Evolutionary conservation across 2,329 filamentous ascomycete species (phyloP).

Genomic region (Cytospora schulzeri): DNA sequence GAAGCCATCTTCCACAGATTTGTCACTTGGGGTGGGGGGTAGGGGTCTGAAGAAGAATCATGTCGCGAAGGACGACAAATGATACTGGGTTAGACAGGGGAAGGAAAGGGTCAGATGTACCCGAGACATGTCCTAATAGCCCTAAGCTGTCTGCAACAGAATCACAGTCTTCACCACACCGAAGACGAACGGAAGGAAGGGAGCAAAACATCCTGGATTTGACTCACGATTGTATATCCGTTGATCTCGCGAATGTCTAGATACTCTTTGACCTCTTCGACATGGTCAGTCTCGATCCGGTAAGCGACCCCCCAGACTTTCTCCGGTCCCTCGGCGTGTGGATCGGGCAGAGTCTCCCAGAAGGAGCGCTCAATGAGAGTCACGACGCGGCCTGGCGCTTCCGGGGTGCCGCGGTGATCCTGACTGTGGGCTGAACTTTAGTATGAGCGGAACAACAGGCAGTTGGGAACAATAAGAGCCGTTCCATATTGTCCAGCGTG

Average conservation of each 20-base stretch:
- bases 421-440: slow-evolving; percentile 57
- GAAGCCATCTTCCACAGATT: no score
- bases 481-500: not conserved
- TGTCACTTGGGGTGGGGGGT: no score
- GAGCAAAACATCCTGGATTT: not conserved
- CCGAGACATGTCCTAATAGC: slow-evolving; percentile 17
- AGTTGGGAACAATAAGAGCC: not conserved
- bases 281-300: slow-evolving; percentile 72
- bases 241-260: slow-evolving; percentile 97
- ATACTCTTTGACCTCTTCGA: slow-evolving; percentile 80
- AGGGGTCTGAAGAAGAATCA: not conserved
- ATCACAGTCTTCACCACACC: not conserved
- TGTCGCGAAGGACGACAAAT: not conserved
- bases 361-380: slow-evolving; percentile 85
- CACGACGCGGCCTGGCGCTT: slow-evolving; percentile 85
- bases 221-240: slow-evolving; percentile 74
- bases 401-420: slow-evolving; percentile 91
- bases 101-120: slow-evolving; percentile 6
- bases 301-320: slow-evolving; percentile 92
- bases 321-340: slow-evolving; percentile 61
- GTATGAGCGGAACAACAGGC: not conserved
- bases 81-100: not conserved
- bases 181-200: no score
- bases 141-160: slow-evolving; percentile 1
- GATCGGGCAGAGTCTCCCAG: slow-evolving; percentile 77